phyloP scores from a whole-genome alignment of 1,139 yeast genomes.

The Hyphopichia burtonii region DNA sequence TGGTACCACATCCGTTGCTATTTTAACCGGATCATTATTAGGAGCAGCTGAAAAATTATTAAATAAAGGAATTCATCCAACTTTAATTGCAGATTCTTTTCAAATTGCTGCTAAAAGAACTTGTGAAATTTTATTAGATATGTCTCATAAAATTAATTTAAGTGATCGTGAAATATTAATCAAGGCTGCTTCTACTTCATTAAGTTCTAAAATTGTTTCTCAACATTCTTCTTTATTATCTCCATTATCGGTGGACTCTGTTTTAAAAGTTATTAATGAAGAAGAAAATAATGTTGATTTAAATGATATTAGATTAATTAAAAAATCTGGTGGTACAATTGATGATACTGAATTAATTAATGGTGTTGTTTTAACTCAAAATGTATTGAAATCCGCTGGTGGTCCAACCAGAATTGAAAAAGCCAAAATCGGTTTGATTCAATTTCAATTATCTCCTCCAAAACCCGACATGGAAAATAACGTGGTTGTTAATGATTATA shows the following conservation, averaged over 20 bases:
- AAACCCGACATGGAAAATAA: conserved; percentile 99
- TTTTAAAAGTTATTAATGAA: conserved; percentile 67
- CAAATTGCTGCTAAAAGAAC: conserved; percentile 90
- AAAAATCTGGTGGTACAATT: conserved; percentile 95
- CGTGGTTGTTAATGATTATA: conserved; percentile 93
- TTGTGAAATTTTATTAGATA: conserved; percentile 78
- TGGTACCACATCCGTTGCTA: conserved; percentile 97
- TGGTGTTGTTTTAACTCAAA: conserved; percentile 92
- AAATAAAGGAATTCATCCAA: conserved; percentile 92
- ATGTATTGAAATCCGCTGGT: conserved; percentile 84
- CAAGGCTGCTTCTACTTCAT: conserved; percentile 92
- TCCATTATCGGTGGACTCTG: conserved; percentile 94
- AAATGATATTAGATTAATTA: conserved; percentile 81
- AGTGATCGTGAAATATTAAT: conserved; percentile 77
- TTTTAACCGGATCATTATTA: conserved; percentile 86
- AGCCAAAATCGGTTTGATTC: conserved; percentile 88
- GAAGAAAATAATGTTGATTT: conserved; percentile 68
- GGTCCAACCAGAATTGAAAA: conserved; percentile 96
- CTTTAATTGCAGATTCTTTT: conserved; percentile 90
- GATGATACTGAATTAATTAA: conserved; percentile 93
- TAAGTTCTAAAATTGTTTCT: conserved; percentile 91
- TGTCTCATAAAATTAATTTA: conserved; percentile 77
- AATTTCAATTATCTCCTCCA: conserved; percentile 97
- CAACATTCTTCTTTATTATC: conserved; percentile 84
- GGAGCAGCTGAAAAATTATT: conserved; percentile 93